phyloP scores from a whole-genome alignment of 1,139 yeast species.

The Casaregolazyma lundiana region DNA sequence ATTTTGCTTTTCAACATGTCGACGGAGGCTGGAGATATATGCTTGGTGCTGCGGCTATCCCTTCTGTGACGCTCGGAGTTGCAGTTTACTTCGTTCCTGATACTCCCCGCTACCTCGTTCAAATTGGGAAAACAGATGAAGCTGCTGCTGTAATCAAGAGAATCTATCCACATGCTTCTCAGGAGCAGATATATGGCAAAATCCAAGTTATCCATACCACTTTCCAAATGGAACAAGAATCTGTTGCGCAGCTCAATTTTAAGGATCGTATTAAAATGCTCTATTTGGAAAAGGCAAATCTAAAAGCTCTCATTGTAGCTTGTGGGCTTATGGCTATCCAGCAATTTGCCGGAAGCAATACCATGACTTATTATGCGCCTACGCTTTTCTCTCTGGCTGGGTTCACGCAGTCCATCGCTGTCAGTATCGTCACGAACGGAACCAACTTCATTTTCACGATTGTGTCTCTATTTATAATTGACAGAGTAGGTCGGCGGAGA shows the following conservation, averaged over 20 bases:
- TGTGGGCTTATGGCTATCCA: constrained; percentile 94
- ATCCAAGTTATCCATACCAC: constrained; percentile 23
- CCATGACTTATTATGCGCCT: constrained; percentile 88
- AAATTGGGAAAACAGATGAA: constrained; percentile 56
- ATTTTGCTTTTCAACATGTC: constrained; percentile 77
- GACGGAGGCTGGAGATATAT: constrained; percentile 88
- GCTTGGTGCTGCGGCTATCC: constrained; percentile 85
- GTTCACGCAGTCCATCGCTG: constrained; percentile 80
- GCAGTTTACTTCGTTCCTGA: constrained; percentile 87
- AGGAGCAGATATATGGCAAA: constrained; percentile 25
- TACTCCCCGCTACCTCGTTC: constrained; percentile 87
- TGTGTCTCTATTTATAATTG: constrained; percentile 79
- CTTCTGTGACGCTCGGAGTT: constrained; percentile 72
- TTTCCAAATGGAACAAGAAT: constrained; percentile 14
- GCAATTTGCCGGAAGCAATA: constrained; percentile 93
- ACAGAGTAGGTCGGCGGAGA: constrained; percentile 77
- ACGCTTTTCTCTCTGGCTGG: constrained; percentile 89
- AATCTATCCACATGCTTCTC: constrained; percentile 33
- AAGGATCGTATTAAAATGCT: constrained; percentile 49
- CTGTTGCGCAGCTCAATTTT: constrained; percentile 11
- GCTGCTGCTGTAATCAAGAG: constrained; percentile 63
- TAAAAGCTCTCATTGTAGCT: constrained; percentile 80
- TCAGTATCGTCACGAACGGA: constrained; percentile 85
- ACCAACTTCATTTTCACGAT: constrained; percentile 85
- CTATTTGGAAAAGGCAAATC: constrained; percentile 74